Evolutionary conservation across 495 filamentous ascomycete genomes (phyloP), one percentile per base, ranked within the genome.

Genomic region (Talaromyces wortmannii): DNA sequence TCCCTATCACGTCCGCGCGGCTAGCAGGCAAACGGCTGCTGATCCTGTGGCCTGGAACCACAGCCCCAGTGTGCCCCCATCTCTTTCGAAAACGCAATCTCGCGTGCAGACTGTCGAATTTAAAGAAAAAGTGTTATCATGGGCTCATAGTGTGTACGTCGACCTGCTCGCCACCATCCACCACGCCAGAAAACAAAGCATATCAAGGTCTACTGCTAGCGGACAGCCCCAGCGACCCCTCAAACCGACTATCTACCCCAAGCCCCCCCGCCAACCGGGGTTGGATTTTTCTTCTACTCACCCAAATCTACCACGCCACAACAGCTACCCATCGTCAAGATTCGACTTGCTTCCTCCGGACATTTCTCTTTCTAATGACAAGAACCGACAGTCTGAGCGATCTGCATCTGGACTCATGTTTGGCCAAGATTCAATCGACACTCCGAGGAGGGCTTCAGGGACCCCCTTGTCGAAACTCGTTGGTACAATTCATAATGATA

Each of bases 141-240:
- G 88, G 82, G 94, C 94, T 31, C 89, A 97, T 65, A 79, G 81
- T 50, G 83, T 92, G 18, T 97, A 98, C 71, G 82, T 91, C 40
- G 89, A 96, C 61, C 81, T 98, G 4, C 73, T 97, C 18, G 75
- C 85, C 8, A 87, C 83, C 54, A 79, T 95, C 7, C 85, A 92
- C 47, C 80, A 85, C 54, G 78, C 74, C 53, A 73, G 72, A 50
- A 73, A 75, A 53, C 76, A 67, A 63, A 76, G 67, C 56, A 56
- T 61, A 16, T 73, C 65, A 17, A 71, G 61, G 16, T 62, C 65
- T 50, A 55, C 58, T 49, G 62, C 60, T 36, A 68, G 75, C 55
- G 57, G 67, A 16, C 61, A 71, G 45, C 62, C 53, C 53, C 65
- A 66, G 50, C 65, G 74, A 5, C 62, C 73, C 33, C 63, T 77